Conservation (phyloP, 805 yeast genomes). For the Trichomonascus vanleenenianus region DNA sequence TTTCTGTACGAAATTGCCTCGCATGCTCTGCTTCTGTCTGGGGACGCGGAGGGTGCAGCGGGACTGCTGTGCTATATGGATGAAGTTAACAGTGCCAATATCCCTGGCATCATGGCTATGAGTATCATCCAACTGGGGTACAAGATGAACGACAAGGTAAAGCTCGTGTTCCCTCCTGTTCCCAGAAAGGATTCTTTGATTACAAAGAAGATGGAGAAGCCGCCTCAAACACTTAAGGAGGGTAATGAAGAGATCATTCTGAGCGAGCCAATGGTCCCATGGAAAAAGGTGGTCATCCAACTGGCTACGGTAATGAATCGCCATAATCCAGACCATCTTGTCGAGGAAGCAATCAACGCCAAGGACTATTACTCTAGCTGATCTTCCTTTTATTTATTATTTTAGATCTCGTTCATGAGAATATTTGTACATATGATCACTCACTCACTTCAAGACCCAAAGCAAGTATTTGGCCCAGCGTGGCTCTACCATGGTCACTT, state of each 20-base stretch:
- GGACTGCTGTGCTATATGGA: conserved; percentile 16
- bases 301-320: not conserved
- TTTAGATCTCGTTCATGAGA: no score
- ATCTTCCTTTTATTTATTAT: not conserved
- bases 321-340: not conserved
- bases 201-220: no score
- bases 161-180: no score
- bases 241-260: no score
- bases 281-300: not conserved
- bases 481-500: conserved; percentile 76
- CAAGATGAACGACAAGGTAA: not conserved
- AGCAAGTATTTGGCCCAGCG: conserved; percentile 71
- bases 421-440: not conserved
- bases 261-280: not conserved
- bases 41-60: conserved; percentile 11
- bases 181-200: no score
- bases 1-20: conserved; percentile 14
- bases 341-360: no score
- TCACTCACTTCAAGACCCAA: conserved; percentile 33
- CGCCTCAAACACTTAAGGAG: no score
- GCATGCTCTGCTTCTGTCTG: conserved; percentile 13
- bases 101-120: conserved; percentile 9
- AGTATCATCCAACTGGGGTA: conserved; percentile 12
- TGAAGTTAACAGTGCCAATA: conserved; percentile 8
- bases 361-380: not conserved